Base-by-base conservation (phyloP, 345 rosid genomes). In the Gossypium ekmanianum region DNA sequence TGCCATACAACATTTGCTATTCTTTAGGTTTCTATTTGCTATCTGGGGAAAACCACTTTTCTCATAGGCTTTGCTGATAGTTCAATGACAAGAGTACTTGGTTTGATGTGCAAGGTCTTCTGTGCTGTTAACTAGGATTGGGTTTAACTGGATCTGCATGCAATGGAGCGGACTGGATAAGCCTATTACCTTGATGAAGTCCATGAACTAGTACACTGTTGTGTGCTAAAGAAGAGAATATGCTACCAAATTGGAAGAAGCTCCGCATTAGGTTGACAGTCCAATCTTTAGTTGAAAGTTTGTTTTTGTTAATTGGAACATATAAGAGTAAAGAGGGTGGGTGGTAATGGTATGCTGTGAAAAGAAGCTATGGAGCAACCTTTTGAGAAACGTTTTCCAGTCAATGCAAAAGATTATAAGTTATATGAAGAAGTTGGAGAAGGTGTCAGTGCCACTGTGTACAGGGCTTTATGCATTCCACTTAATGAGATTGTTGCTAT, bases 361-460 rank as follows among this genome's bases (percentile, higher is more conserved):
- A 82, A 74, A 77, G 66, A 74, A 59, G 73, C 61, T 68, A 94
- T 94, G 98, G 95, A 88, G 65, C 78, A 76, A 26, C 75, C 51
- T 75, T 81, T 75, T 16, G 98, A 89, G 82, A 95, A 89, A 79
- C 90, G 83, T 69, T 91, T 74, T 80, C 96, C 99, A 76, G 83
- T 89, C 72, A 64, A 55, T 81, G 93, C 96, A 65, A 88, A 86
- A 76, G 96, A 95, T 77, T 95, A 95, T 83, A 91, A 81, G 80
- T 82, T 90, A 77, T 88, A 83, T 73, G 99, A 95, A 87, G 99
- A 95, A 78, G 89, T 95, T 77, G 99, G 99, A 55, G 99, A 95
- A 84, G 99, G 99, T 77, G 98, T 93, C 74, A 95, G 99, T 51
- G 98, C 99, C 57, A 86, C 88, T 69, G 99, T 95, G 75, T 78